phyloP scores from a whole-genome alignment of 169 alveolate species.

The Babesia ovata region DNA sequence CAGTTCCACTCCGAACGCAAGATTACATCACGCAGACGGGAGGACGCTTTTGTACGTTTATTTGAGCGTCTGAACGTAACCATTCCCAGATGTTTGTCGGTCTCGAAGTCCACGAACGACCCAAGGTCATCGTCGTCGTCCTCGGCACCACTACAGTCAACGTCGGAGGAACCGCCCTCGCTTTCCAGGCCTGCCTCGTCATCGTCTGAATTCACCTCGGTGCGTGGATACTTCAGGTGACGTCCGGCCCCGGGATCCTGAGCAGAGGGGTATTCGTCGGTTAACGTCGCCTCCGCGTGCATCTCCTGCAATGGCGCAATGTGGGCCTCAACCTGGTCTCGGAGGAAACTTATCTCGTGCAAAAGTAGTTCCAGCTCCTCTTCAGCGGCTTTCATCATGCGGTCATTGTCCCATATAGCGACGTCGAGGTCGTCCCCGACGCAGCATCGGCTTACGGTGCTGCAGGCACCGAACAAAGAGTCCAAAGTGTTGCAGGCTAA shows the following conservation, averaged over 20 bases:
- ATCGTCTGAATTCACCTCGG: background rate
- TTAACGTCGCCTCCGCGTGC: background rate
- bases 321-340: slow-evolving; percentile 1
- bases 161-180: background rate
- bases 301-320: background rate
- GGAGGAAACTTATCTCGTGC: slow-evolving; percentile 36
- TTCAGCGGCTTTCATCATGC: slow-evolving; percentile 6
- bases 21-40: slow-evolving; percentile 21
- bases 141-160: background rate
- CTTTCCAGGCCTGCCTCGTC: background rate
- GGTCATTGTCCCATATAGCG: slow-evolving; percentile 26
- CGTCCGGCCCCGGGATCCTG: background rate
- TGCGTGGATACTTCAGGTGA: background rate
- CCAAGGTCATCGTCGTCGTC: slow-evolving; percentile 27
- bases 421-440: slow-evolving; percentile 29
- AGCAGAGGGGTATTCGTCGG: background rate
- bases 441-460: slow-evolving; percentile 28
- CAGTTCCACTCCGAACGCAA: slow-evolving; percentile 65
- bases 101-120: slow-evolving; percentile 54
- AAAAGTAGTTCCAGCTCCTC: slow-evolving; percentile 35
- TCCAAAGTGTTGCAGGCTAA: slow-evolving; percentile 21
- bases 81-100: slow-evolving; percentile 60
- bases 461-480: slow-evolving; percentile 27
- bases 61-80: slow-evolving; percentile 18
- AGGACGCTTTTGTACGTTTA: slow-evolving; percentile 7